These are phyloP conservation scores for Garcia nutans DNA, from an alignment of 345 rosid species.

Conservation along the genomic window DNA sequence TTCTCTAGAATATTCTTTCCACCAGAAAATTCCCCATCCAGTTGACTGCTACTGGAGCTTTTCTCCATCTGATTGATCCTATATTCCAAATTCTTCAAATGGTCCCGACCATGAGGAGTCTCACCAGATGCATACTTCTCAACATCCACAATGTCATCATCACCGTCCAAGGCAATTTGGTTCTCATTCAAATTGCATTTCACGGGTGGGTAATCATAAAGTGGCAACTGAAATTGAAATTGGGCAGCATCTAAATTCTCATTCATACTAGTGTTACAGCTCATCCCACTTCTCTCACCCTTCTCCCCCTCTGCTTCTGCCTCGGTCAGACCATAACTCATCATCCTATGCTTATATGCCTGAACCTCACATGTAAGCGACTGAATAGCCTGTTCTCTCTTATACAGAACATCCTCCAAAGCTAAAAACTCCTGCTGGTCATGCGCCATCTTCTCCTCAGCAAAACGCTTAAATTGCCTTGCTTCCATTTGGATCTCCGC, in stretches of 20 bases:
- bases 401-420: conserved; percentile 79
- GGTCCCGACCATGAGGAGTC: conserved; percentile 48
- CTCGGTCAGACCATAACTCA: conserved; percentile 85
- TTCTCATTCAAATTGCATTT: conserved; percentile 71
- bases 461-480: conserved; percentile 81
- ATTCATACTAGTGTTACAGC: conserved; percentile 43
- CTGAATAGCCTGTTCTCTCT: conserved; percentile 84
- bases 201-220: conserved; percentile 71
- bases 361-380: conserved; percentile 77
- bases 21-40: conserved; percentile 49
- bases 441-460: conserved; percentile 90
- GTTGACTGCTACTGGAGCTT: conserved; percentile 45
- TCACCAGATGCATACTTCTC: conserved; percentile 76
- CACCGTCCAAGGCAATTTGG: conserved; percentile 48
- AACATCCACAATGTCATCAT: conserved; percentile 55
- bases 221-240: conserved; percentile 51
- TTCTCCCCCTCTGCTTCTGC: conserved; percentile 64
- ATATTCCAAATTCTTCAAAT: conserved; percentile 67
- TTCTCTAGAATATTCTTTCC: conserved; percentile 57
- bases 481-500: conserved; percentile 94
- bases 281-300: conserved; percentile 22
- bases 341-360: conserved; percentile 92
- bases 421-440: conserved; percentile 76
- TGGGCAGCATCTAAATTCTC: conserved; percentile 43
- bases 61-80: conserved; percentile 77